Evolutionary conservation across 2,329 filamentous ascomycete species (phyloP), one percentile per base, ranked within the genome.

Genomic region (Thielaviopsis musarum): DNA sequence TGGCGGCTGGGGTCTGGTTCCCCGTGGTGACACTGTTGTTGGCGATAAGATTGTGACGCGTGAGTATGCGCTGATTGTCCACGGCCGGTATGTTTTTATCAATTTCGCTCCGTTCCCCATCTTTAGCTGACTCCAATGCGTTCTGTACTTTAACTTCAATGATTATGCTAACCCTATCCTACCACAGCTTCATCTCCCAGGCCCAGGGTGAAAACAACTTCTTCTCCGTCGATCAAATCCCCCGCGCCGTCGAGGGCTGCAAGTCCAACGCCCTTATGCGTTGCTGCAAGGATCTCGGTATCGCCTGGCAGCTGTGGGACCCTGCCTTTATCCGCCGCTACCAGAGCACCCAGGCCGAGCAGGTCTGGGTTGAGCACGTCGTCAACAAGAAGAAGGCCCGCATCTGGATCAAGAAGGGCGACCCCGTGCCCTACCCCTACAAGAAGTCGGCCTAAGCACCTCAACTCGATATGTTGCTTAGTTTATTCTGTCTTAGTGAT

Each of bases 251-350:
- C 62, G 93, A 98, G 73, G 93, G 93, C 58, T 95, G 90, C 78
- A 96, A 96, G 73, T 95, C 90, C 63, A 98, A 98, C 69, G 93
- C 93, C 13, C 78, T 98, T 65, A 94, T 97, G 84, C 87, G 93
- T 61, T 97, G 91, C 79, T 97, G 93, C 77, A 98, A 98, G 75
- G 93, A 98, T 71, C 75, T 98, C 34, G 93, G 93, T 41, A 87
- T 98, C 64, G 93, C 89, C 1, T 91, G 86, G 64, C 93, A 98
- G 73, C 79, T 98, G 21, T 98, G 93, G 93, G 93, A 98, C 73
- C 93, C 93, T 41, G 77, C 87, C 59, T 98, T 87, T 74, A 89
- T 97, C 64, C 82, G 87, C 66, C 81, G 80, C 66, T 98, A 89
- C 74, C 87, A 87, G 76, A 82, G 82, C 66, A 74, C 83, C 65